phyloP scores from a whole-genome alignment of 768 basidiomycete genomes.

The Sutorius australiensis region DNA sequence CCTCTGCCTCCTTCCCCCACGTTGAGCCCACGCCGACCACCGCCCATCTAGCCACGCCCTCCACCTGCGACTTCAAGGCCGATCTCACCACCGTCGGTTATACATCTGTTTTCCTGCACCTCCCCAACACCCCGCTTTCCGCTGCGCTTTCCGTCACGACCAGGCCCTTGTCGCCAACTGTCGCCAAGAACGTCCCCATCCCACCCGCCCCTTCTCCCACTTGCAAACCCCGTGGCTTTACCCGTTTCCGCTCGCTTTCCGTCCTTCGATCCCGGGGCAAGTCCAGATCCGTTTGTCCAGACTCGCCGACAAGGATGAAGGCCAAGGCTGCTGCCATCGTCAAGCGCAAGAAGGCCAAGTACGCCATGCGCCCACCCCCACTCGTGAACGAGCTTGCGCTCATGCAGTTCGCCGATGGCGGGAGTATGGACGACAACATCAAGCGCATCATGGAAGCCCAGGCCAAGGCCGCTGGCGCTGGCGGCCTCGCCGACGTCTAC shows the following conservation, averaged over 20 bases:
- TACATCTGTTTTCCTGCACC: constrained; percentile 59
- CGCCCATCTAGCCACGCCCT: constrained; percentile 35
- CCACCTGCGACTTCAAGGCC: constrained; percentile 43
- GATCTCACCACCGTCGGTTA: constrained; percentile 64
- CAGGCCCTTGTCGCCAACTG: constrained; percentile 3
- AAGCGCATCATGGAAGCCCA: constrained; percentile 53
- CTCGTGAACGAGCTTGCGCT: constrained; percentile 64
- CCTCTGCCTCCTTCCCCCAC: constrained; percentile 49
- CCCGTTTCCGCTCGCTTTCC: constrained; percentile 51
- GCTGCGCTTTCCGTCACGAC: constrained; percentile 12
- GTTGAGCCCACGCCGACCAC: constrained; percentile 40
- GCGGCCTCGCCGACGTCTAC: constrained; percentile 47
- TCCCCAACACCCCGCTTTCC: constrained; percentile 47
- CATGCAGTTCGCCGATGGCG: constrained; percentile 68
- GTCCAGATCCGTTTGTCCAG: constrained; percentile 34
- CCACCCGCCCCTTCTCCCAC: constrained; percentile 9
- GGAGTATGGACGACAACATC: constrained; percentile 51
- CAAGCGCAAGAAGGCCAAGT: constrained; percentile 52
- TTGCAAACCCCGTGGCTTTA: constrained; percentile 31
- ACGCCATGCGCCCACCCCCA: constrained; percentile 43
- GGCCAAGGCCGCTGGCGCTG: constrained; percentile 41
- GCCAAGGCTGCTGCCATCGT: constrained; percentile 30
- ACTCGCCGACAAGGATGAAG: constrained; percentile 26
- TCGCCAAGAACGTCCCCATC: constrained; percentile 18
- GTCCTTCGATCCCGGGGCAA: constrained; percentile 40